These are phyloP conservation scores for Talaromyces sp. DNA, from an alignment of 2,329 filamentous ascomycete species.

Conservation along the genomic window DNA sequence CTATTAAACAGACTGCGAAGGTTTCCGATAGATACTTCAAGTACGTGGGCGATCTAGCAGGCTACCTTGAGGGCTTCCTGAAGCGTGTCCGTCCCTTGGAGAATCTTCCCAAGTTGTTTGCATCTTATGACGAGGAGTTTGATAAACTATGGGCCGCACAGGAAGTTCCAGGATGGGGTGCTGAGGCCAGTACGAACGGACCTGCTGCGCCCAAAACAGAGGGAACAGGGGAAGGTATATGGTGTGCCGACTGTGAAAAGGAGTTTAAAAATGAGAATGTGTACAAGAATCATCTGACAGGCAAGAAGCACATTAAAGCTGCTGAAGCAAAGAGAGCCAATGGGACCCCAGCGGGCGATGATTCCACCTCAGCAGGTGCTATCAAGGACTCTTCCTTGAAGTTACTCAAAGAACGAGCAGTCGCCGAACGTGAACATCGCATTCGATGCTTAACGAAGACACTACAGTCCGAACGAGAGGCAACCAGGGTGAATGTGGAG, in stretches of 20 bases:
- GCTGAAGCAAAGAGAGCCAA: constrained; percentile 58
- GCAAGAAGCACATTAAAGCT: constrained; percentile 88
- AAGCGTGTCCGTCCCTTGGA: constrained; percentile 78
- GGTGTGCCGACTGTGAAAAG: constrained; percentile 89
- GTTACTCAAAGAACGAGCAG: constrained; percentile 77
- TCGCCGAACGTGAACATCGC: constrained; percentile 83
- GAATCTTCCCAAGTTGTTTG: constrained; percentile 72
- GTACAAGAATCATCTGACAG: constrained; percentile 80
- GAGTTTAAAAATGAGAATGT: constrained; percentile 95
- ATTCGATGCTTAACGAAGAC: constrained; percentile 72
- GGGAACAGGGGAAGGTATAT: constrained; percentile 64
- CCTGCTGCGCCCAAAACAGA: constrained; percentile 45
- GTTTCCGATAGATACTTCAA: constrained; percentile 87
- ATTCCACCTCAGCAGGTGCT: constrained; percentile 21
- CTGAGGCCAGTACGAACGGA: constrained; percentile 45
- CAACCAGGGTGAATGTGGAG: constrained; percentile 91
- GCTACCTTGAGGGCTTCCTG: constrained; percentile 85
- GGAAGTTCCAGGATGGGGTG: constrained; percentile 71
- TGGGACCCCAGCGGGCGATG: constrained; percentile 33
- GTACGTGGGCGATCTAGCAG: constrained; percentile 73
- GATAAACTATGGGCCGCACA: constrained; percentile 75
- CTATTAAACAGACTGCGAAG: constrained; percentile 75
- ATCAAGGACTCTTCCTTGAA: constrained; percentile 23
- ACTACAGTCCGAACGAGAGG: constrained; percentile 81
- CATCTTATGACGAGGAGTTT: constrained; percentile 76